These are phyloP conservation scores for Podaxis sp. DNA, from an alignment of 768 basidiomycete species.

Conservation along the genomic window DNA sequence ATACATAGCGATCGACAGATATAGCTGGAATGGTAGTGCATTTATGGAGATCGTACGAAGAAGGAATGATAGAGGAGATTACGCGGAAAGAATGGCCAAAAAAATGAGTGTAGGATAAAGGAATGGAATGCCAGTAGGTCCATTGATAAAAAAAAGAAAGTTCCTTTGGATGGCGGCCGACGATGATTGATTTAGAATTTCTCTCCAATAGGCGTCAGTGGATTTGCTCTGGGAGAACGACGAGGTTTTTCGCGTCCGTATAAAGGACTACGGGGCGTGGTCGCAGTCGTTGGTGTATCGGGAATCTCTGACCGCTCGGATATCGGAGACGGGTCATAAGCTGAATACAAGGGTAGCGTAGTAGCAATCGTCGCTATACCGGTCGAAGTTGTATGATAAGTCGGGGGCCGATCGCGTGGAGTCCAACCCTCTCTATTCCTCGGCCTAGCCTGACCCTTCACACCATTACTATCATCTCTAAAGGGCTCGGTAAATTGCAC, in stretches of 20 bases:
- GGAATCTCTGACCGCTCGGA: slow-evolving; percentile 1
- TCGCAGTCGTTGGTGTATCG: neutral
- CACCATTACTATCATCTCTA: neutral
- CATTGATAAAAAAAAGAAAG: neutral
- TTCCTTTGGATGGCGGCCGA: no score
- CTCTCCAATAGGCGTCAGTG: slow-evolving; percentile 1
- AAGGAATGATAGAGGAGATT: neutral
- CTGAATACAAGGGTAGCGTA: slow-evolving; percentile 1
- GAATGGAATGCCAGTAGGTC: neutral
- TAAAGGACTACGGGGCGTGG: neutral
- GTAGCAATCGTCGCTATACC: slow-evolving; percentile 9
- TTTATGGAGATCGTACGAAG: neutral
- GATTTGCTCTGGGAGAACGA: neutral
- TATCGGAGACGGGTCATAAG: slow-evolving; percentile 6
- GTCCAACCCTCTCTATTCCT: neutral
- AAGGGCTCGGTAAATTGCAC: neutral
- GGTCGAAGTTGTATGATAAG: slow-evolving; percentile 2
- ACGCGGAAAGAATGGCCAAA: no score
- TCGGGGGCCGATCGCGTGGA: slow-evolving; percentile 3
- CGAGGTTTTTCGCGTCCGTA: neutral
- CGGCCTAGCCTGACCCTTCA: neutral
- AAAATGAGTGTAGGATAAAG: neutral
- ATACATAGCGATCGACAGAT: neutral
- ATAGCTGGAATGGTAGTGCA: neutral
- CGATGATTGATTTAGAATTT: neutral